Evolutionary conservation across 208 protist genomes (phyloP).

Genomic region (Naegleria fowleri): DNA sequence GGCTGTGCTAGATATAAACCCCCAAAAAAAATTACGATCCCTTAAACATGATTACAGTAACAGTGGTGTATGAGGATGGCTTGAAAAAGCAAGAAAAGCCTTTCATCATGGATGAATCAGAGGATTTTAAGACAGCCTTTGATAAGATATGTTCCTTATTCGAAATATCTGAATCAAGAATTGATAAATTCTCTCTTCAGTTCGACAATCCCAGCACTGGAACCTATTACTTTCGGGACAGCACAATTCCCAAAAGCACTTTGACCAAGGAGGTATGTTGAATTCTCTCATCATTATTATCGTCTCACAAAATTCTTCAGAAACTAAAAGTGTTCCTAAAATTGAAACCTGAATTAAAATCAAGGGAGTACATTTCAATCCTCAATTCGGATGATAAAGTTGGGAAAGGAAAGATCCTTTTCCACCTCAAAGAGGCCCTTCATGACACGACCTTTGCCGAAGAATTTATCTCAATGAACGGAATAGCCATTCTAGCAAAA

Average conservation of each 20-base stretch:
- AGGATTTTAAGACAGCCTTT: not conserved
- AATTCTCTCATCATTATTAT: not conserved
- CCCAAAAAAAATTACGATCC: not conserved
- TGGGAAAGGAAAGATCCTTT: not conserved
- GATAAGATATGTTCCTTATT: not conserved
- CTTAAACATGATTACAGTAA: not conserved
- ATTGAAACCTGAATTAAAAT: not conserved
- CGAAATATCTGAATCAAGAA: not conserved
- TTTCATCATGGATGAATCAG: not conserved
- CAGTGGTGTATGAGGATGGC: not conserved
- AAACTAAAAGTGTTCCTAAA: not conserved
- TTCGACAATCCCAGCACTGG: not conserved
- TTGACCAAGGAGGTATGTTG: not conserved
- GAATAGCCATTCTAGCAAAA: not conserved
- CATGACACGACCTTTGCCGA: not conserved
- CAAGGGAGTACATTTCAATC: not conserved
- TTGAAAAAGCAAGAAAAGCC: not conserved
- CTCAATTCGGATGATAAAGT: not conserved
- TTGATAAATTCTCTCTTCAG: not conserved
- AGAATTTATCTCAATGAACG: conserved; percentile 15
- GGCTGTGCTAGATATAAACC: too few relatives aligned
- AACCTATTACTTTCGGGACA: not conserved
- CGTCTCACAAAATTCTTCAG: not conserved
- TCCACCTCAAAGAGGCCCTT: not conserved
- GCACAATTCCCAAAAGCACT: not conserved